Evolutionary conservation across 805 yeast genomes (phyloP), one percentile per base, ranked within the genome.

Genomic region (Schizosaccharomyces lindneri): DNA sequence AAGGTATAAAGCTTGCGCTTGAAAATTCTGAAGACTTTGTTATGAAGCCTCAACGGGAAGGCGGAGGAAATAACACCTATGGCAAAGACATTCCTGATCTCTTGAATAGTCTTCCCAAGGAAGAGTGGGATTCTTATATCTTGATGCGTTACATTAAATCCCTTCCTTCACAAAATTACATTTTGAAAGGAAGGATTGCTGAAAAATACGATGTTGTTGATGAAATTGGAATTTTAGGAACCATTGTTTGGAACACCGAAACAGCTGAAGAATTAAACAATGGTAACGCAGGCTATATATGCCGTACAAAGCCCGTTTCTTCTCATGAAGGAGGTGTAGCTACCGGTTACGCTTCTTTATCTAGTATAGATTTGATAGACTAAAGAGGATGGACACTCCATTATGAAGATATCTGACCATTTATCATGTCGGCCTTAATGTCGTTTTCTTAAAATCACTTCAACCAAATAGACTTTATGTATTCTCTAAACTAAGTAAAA

Each of bases 241-340:
- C 88, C 4, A 76, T 82, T 36, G 67, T 93, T 32, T 87, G 90
- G 74, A 80, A 93, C 70, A 83, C 81, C 64, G 68, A 75, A 9
- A 70, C 77, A 0, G 83, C 85, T 2, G 64, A 67, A 36, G 61
- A 43, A 2, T 11, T 24, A 43, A 24, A 43, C 21, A 93, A 93
- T 70, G 79, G 80, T 51, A 79, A 79, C 64, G 81, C 88, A 1
- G 97, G 97, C 5, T 87, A 86, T 81, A 75, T 93, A 65, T 74
- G 93, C 66, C 81, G 98, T 73, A 85, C 96, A 0, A 93, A 93
- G 71, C 81, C 88, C 63, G 84, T 86, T 65, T 74, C 84, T 3
- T 84, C 95, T 62, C 83, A 93, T 71, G 99, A 93, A 74, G 98
- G 98, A 48, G 99, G 99, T 48, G 97, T 93, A 43, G 97, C 97